Evolutionary conservation across 805 yeast species (phyloP).

Genomic region (Myxozyma melibiosi): DNA sequence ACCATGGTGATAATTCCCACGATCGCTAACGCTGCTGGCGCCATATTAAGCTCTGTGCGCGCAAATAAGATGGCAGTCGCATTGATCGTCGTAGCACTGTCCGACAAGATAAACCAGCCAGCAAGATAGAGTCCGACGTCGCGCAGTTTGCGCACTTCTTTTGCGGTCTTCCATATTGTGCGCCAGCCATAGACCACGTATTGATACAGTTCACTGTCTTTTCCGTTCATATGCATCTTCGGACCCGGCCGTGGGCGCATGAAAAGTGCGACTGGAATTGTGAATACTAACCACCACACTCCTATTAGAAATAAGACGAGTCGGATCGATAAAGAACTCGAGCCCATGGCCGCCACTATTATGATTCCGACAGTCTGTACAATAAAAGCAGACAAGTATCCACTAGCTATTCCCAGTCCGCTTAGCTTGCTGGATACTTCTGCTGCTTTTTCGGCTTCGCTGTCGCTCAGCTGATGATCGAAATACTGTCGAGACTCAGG

Average conservation of each 20-base stretch:
- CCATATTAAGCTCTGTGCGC: slow-evolving; percentile 67
- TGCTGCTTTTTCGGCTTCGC: slow-evolving; percentile 17
- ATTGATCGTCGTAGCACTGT: slow-evolving; percentile 75
- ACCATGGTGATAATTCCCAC: slow-evolving; percentile 68
- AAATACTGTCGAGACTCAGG: slow-evolving; percentile 16
- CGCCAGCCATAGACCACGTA: slow-evolving; percentile 64
- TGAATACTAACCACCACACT: slow-evolving; percentile 75
- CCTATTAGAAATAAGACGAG: slow-evolving; percentile 67
- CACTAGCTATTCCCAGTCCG: slow-evolving; percentile 71
- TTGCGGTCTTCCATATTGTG: slow-evolving; percentile 57
- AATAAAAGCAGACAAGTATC: slow-evolving; percentile 67
- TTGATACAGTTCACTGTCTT: slow-evolving; percentile 33
- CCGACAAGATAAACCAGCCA: slow-evolving; percentile 79
- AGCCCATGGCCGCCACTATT: slow-evolving; percentile 48
- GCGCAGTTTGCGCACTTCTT: slow-evolving; percentile 58
- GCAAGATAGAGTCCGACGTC: slow-evolving; percentile 67
- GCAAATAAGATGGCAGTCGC: slow-evolving; percentile 79
- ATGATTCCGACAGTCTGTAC: slow-evolving; percentile 59
- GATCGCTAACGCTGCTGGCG: slow-evolving; percentile 62
- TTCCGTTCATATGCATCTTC: slow-evolving; percentile 36
- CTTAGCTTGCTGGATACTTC: slow-evolving; percentile 47
- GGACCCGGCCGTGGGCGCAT: slow-evolving; percentile 52
- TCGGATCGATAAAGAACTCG: slow-evolving; percentile 51
- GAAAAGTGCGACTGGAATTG: slow-evolving; percentile 57
- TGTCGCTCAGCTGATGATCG: slow-evolving; percentile 5